phyloP scores from a whole-genome alignment of 2,329 filamentous ascomycete species.

The Fusarium camptoceras region DNA sequence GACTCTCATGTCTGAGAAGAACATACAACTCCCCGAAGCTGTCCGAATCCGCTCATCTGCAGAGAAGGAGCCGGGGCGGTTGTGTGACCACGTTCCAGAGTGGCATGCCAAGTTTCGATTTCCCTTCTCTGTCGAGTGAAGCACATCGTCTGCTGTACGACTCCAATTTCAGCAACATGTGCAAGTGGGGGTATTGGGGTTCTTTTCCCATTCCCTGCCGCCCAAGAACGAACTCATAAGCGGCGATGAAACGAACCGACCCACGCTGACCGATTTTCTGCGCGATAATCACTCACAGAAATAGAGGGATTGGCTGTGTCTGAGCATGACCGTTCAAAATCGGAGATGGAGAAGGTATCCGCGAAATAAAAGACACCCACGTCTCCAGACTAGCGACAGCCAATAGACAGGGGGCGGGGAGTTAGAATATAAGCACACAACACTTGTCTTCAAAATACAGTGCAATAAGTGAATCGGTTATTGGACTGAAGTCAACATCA shows the following conservation, averaged over 20 bases:
- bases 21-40: slow-evolving; percentile 34
- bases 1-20: slow-evolving; percentile 6
- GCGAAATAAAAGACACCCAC: slow-evolving; percentile 32
- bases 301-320: slow-evolving; percentile 12
- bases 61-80: slow-evolving; percentile 5
- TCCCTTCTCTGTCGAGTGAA: slow-evolving; percentile 11
- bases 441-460: neutral
- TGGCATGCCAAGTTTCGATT: slow-evolving; percentile 16
- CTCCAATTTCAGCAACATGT: slow-evolving; percentile 9
- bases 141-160: slow-evolving; percentile 1
- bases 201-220: slow-evolving; percentile 16
- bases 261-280: slow-evolving; percentile 12
- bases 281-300: slow-evolving; percentile 32
- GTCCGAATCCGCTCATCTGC: slow-evolving; percentile 17
- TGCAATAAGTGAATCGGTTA: neutral
- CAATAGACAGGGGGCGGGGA: slow-evolving; percentile 38
- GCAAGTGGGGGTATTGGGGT: slow-evolving; percentile 27
- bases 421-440: slow-evolving; percentile 20
- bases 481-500: neutral
- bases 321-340: slow-evolving; percentile 3
- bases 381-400: slow-evolving; percentile 19
- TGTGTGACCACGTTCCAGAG: slow-evolving; percentile 28
- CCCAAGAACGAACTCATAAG: slow-evolving; percentile 26
- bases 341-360: slow-evolving; percentile 15
- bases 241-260: slow-evolving; percentile 4